A percentile compares a stretch with the other conserved stretches of the same genome.
These are phyloP conservation scores for Pseudovirgaria hyperparasitica DNA, from an alignment of 2,329 filamentous ascomycete genomes.

Conservation along the genomic window DNA sequence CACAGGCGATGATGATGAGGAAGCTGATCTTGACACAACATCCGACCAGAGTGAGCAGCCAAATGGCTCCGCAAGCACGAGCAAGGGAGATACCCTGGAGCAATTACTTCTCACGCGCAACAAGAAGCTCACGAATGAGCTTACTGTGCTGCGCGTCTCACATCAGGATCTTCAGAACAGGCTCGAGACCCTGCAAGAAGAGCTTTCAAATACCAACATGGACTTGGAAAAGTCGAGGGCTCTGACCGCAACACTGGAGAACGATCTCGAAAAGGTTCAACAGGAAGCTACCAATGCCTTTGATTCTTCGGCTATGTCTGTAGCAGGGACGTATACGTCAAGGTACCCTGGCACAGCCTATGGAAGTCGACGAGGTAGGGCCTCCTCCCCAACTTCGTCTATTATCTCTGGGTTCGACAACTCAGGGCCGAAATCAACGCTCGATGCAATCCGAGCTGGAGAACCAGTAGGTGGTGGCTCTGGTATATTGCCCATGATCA, in stretches of 20 bases:
- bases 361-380: slow-evolving; percentile 46
- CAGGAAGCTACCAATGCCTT: slow-evolving; percentile 73
- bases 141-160: slow-evolving; percentile 84
- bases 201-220: slow-evolving; percentile 68
- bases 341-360: slow-evolving; percentile 57
- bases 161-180: slow-evolving; percentile 81
- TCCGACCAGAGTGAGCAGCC: slow-evolving; percentile 17
- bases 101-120: slow-evolving; percentile 85
- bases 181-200: slow-evolving; percentile 68
- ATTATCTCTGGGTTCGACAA: slow-evolving; percentile 92
- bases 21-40: slow-evolving; percentile 42
- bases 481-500: slow-evolving; percentile 94
- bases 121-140: slow-evolving; percentile 90
- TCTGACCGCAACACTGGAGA: slow-evolving; percentile 80
- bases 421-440: slow-evolving; percentile 23
- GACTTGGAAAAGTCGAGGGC: slow-evolving; percentile 77
- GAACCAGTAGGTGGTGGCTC: slow-evolving; percentile 62
- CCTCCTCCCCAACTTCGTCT: slow-evolving; percentile 84
- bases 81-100: slow-evolving; percentile 71
- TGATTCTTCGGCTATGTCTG: slow-evolving; percentile 73
- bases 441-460: slow-evolving; percentile 51
- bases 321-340: slow-evolving; percentile 81
- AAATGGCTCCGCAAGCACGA: slow-evolving; percentile 41
- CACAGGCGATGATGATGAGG: slow-evolving; percentile 60
- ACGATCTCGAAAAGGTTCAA: slow-evolving; percentile 79